phyloP scores from a whole-genome alignment of 1,284 basidiomycete species.

The Papiliotrema flavescens region DNA sequence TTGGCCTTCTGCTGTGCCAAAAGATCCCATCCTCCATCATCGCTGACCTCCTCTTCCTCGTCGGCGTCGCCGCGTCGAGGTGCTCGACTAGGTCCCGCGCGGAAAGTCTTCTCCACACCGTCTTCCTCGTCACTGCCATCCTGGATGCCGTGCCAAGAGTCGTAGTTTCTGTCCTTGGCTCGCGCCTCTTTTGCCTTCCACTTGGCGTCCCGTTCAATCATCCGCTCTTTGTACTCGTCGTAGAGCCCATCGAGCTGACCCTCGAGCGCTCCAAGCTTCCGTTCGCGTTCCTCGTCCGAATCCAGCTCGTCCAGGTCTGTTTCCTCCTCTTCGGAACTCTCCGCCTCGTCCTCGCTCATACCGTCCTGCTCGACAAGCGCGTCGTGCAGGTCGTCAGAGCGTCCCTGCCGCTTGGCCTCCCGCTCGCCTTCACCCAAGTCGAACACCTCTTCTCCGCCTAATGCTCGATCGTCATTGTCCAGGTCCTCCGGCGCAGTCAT shows the following conservation, averaged over 20 bases:
- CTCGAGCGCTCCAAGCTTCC: constrained; percentile 66
- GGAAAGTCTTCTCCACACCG: constrained; percentile 44
- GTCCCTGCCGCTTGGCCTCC: constrained; percentile 50
- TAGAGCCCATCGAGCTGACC: constrained; percentile 84
- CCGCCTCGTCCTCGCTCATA: constrained; percentile 41
- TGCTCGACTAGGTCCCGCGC: constrained; percentile 20
- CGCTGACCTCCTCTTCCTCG: constrained; percentile 56
- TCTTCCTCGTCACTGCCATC: constrained; percentile 43
- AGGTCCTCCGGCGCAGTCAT: constrained; percentile 98
- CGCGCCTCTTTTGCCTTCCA: constrained; percentile 81
- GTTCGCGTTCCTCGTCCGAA: constrained; percentile 68
- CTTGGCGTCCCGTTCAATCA: constrained; percentile 84
- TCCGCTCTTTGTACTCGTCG: constrained; percentile 75
- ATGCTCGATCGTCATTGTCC: constrained; percentile 66
- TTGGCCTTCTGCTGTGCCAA: constrained; percentile 62
- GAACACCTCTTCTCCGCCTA: constrained; percentile 71
- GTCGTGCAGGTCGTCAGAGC: constrained; percentile 51
- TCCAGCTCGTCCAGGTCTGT: constrained; percentile 58
- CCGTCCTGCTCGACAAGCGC: constrained; percentile 52
- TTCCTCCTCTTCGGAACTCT: constrained; percentile 43
- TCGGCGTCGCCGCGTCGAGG: constrained; percentile 43
- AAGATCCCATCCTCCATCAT: constrained; percentile 70
- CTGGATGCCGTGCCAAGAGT: constrained; percentile 72
- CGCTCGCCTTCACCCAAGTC: constrained; percentile 67
- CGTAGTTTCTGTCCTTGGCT: constrained; percentile 64